Evolutionary conservation across 495 filamentous ascomycete species (phyloP).

Genomic region (Lasiosphaeria miniovina): DNA sequence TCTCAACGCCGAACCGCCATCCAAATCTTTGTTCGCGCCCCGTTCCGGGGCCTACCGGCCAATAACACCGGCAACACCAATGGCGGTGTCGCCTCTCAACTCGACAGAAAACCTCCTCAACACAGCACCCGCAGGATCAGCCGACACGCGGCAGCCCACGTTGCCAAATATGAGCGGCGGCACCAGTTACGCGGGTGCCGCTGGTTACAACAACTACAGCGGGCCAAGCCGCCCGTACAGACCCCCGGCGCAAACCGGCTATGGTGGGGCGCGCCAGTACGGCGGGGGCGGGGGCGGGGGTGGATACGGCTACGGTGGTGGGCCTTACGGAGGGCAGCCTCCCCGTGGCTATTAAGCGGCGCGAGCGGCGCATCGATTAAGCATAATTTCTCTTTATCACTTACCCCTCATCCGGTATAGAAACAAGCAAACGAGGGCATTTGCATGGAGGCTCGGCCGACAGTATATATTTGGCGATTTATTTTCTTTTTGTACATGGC

Average conservation of each 20-base stretch:
- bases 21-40: slow-evolving; percentile 15
- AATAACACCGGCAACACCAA: slow-evolving; percentile 29
- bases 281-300: not conserved
- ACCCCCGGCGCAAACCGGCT: not conserved
- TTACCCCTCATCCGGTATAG: too few species aligned
- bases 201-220: not conserved
- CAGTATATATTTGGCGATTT: too few species aligned
- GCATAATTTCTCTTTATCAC: slow-evolving; percentile 5
- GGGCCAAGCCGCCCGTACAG: slow-evolving; percentile 6
- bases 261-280: not conserved
- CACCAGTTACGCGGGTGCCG: slow-evolving; percentile 15
- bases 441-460: too few species aligned
- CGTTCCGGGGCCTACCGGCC: slow-evolving; percentile 23
- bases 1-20: slow-evolving; percentile 8
- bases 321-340: not conserved
- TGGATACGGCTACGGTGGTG: slow-evolving; percentile 3
- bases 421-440: too few species aligned
- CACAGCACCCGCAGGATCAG: slow-evolving; percentile 17
- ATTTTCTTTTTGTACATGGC: too few species aligned
- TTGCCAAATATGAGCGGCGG: slow-evolving; percentile 26
- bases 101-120: slow-evolving; percentile 30
- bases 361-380: not conserved
- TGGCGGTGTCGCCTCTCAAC: slow-evolving; percentile 6
- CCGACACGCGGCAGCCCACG: slow-evolving; percentile 26
- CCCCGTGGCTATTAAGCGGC: not conserved